A percentile compares a stretch with the other conserved stretches of the same genome.
Conservation (phyloP, 805 yeast species). For the Vanderwaltozyma verrucispora region DNA sequence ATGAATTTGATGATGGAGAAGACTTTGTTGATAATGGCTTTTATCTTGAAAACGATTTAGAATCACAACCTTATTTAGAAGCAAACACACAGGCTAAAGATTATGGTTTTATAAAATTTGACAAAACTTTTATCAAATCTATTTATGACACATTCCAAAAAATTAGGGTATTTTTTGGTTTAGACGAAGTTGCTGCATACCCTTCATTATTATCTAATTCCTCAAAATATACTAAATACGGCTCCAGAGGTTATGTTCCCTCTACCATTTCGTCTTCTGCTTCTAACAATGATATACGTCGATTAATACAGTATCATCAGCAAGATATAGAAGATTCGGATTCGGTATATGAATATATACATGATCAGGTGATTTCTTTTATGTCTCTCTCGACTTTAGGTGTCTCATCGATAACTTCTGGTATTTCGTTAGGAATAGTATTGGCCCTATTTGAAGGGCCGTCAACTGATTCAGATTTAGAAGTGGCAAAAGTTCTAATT, state of each 20-base stretch:
- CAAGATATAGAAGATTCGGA: conserved; percentile 17
- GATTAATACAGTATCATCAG: conserved; percentile 9
- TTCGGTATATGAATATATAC: conserved; percentile 21
- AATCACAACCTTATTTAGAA: not conserved
- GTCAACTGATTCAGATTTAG: conserved; percentile 11
- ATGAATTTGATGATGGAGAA: conserved; percentile 28
- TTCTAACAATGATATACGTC: conserved; percentile 11
- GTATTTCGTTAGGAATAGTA: conserved; percentile 20
- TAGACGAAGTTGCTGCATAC: not conserved
- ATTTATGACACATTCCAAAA: conserved; percentile 13
- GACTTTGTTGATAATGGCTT: conserved; percentile 12
- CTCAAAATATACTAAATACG: not conserved
- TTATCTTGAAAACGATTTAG: conserved; percentile 3
- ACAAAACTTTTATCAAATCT: conserved; percentile 15
- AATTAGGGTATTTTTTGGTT: conserved; percentile 7
- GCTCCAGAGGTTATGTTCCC: conserved; percentile 1
- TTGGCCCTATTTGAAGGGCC: conserved; percentile 17
- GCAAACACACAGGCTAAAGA: conserved; percentile 5
- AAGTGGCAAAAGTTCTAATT: conserved; percentile 13
- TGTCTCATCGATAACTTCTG: conserved; percentile 20
- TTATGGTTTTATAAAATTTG: conserved; percentile 19
- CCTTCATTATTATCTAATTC: conserved; percentile 1
- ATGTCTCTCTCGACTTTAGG: conserved; percentile 19
- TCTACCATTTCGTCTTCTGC: not conserved
- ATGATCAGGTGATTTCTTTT: conserved; percentile 25